Evolutionary conservation across 208 protist genomes (phyloP), one percentile per base, ranked within the genome.

Genomic region (Novymonas esmeraldas): DNA sequence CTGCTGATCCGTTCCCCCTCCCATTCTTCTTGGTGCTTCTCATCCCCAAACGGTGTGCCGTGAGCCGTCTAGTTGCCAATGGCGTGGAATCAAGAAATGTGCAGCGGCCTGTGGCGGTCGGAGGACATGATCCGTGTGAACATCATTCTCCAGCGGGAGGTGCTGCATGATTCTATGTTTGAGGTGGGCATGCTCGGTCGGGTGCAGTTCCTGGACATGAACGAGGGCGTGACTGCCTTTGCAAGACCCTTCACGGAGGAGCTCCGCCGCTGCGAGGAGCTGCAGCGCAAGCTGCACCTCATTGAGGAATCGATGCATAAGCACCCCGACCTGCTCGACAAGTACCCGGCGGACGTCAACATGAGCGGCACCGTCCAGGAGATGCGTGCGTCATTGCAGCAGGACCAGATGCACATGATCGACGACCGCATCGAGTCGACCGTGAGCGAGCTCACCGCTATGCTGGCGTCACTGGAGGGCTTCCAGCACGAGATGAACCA

Each of bases 181-280:
- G 93, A 98, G 72, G 78, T 99, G 6, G 98, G 98, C 28, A 84
- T 98, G 64, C 70, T 99, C 0, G 98, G 97, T 33, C 65, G 89
- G 28, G 90, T 99, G 66, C 94, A 99, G 87, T 99, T 99, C 52
- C 84, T 88, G 44, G 98, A 99, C 81, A 79, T 99, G 67, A 95
- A 97, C 81, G 51, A 61, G 13, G 78, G 94, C 34, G 73, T 98
- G 13, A 97, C 87, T 36, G 82, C 95, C 26, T 99, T 99, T 79
- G 94, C 98, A 71, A 93, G 98, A 20, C 87, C 96, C 60, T 99
- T 98, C 70, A 97, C 98, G 2, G 85, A 94, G 49, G 97, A 99
- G 51, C 95, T 99, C 38, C 95, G 97, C 34, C 76, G 95, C 36
- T 99, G 96, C 78, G 98, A 99, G 57, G 98, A 99, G 60, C 97